Conservation (phyloP, 2,329 filamentous ascomycete species). For the Allantophomopsis cytisporea region DNA sequence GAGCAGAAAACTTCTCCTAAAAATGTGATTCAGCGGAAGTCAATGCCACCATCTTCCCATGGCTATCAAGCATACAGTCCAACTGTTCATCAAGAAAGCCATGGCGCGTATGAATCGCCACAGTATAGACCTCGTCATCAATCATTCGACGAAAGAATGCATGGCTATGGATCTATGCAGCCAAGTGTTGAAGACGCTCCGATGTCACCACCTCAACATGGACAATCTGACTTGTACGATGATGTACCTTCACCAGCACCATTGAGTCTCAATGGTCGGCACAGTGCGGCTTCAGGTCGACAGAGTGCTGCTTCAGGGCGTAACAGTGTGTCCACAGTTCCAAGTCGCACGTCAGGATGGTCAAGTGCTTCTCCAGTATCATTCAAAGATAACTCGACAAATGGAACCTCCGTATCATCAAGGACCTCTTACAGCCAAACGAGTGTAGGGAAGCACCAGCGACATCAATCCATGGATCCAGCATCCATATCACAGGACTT, state of each 20-base stretch:
- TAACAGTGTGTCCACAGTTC: slow-evolving; percentile 9
- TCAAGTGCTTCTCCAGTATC: slow-evolving; percentile 10
- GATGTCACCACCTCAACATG: slow-evolving; percentile 12
- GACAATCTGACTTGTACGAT: slow-evolving; percentile 13
- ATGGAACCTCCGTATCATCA: slow-evolving; percentile 10
- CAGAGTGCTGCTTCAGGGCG: slow-evolving; percentile 11
- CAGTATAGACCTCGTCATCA: slow-evolving; percentile 16
- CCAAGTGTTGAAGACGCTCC: slow-evolving; percentile 29
- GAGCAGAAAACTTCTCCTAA: too few relatives aligned
- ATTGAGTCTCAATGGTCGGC: slow-evolving; percentile 13
- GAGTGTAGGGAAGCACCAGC: slow-evolving; percentile 8
- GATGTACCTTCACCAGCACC: slow-evolving; percentile 16
- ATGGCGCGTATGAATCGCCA: slow-evolving; percentile 6
- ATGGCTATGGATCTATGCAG: slow-evolving; percentile 27
- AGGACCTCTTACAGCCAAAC: slow-evolving; percentile 11
- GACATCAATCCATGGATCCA: slow-evolving; percentile 10
- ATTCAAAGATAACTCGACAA: slow-evolving; percentile 10
- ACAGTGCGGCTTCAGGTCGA: slow-evolving; percentile 10
- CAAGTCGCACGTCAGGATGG: slow-evolving; percentile 13
- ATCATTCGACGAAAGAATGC: slow-evolving; percentile 19
- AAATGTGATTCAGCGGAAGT: slow-evolving; percentile 10
- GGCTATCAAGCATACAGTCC: slow-evolving; percentile 16
- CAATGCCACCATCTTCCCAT: slow-evolving; percentile 12
- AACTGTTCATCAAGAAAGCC: slow-evolving; percentile 10
- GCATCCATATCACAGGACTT: slow-evolving; percentile 4